Evolutionary conservation across 2,329 filamentous ascomycete genomes (phyloP).

Genomic region (Penicillium sumatraense): DNA sequence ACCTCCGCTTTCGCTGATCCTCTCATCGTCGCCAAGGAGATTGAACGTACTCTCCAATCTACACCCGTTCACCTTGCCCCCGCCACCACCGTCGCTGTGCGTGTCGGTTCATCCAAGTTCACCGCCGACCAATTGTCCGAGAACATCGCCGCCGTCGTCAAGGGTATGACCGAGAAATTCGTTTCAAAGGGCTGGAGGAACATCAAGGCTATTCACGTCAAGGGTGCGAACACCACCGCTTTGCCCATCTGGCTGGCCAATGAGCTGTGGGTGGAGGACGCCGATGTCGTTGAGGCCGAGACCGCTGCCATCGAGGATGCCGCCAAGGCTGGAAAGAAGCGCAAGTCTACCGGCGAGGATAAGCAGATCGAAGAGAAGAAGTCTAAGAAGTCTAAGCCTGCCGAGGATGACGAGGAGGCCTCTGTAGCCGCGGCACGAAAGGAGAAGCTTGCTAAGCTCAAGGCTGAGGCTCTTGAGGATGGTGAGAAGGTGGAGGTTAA

Average conservation of each 20-base stretch:
- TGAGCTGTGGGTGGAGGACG: slow-evolving; percentile 84
- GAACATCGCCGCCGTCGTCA: slow-evolving; percentile 76
- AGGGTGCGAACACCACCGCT: slow-evolving; percentile 83
- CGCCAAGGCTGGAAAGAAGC: slow-evolving; percentile 60
- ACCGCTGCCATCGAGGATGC: slow-evolving; percentile 39
- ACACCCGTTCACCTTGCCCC: slow-evolving; percentile 81
- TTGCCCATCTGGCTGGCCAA: slow-evolving; percentile 94
- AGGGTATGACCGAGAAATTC: slow-evolving; percentile 74
- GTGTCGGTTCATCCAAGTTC: slow-evolving; percentile 77
- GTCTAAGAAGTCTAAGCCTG: slow-evolving; percentile 45
- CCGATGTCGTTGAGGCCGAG: slow-evolving; percentile 65
- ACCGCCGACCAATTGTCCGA: slow-evolving; percentile 74
- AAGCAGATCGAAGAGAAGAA: slow-evolving; percentile 42
- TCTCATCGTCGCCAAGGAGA: slow-evolving; percentile 74
- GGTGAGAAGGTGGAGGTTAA: slow-evolving; percentile 37
- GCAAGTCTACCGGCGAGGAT: slow-evolving; percentile 43
- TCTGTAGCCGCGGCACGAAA: slow-evolving; percentile 43
- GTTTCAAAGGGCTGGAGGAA: slow-evolving; percentile 88
- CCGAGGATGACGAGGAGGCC: slow-evolving; percentile 44
- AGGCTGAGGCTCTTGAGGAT: slow-evolving; percentile 52
- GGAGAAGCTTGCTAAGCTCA: slow-evolving; percentile 55
- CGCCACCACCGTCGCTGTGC: slow-evolving; percentile 77
- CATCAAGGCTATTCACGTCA: slow-evolving; percentile 83
- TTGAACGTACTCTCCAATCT: slow-evolving; percentile 75
- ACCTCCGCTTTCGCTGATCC: slow-evolving; percentile 60